A percentile compares a stretch with the other conserved stretches of the same genome.
phyloP scores from a whole-genome alignment of 2,329 filamentous ascomycete genomes.

The Amylocarpus encephaloides region DNA sequence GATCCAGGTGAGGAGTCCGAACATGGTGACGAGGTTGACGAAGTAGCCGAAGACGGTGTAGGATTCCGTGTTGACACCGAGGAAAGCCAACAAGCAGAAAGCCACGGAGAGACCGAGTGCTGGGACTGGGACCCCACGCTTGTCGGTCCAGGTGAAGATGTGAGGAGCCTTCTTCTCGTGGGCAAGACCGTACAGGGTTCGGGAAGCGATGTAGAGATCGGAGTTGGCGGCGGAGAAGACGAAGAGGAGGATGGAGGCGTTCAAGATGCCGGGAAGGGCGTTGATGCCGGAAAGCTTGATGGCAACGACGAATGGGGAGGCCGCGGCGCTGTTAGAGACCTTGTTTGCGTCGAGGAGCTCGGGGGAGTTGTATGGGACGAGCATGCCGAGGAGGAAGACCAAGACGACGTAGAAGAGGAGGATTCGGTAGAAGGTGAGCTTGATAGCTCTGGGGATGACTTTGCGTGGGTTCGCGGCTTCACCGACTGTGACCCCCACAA shows the following conservation, averaged over 20 bases:
- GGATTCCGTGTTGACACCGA: constrained; percentile 54
- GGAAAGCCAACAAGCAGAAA: constrained; percentile 61
- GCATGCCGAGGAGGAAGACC: constrained; percentile 53
- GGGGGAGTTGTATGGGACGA: constrained; percentile 59
- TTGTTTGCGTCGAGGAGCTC: constrained; percentile 46
- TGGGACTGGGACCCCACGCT: constrained; percentile 45
- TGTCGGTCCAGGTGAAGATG: constrained; percentile 50
- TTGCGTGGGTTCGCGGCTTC: constrained; percentile 58
- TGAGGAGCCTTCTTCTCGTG: constrained; percentile 58
- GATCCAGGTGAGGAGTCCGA: constrained; percentile 30
- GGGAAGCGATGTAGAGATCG: constrained; percentile 58
- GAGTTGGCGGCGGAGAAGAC: constrained; percentile 58
- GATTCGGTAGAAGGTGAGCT: constrained; percentile 55
- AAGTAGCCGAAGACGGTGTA: constrained; percentile 65
- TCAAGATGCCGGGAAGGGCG: constrained; percentile 59
- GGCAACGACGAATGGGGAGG: constrained; percentile 47
- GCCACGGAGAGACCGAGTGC: constrained; percentile 39
- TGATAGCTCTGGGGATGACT: constrained; percentile 60
- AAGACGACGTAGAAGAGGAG: constrained; percentile 59
- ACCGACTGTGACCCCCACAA: constrained; percentile 56
- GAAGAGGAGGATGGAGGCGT: constrained; percentile 60
- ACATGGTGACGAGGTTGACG: constrained; percentile 51
- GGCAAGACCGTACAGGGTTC: constrained; percentile 64
- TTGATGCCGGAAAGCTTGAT: constrained; percentile 60
- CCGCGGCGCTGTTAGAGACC: constrained; percentile 40